These are phyloP conservation scores for Apiospora sp. DNA, from an alignment of 2,329 filamentous ascomycete genomes.

Conservation along the genomic window DNA sequence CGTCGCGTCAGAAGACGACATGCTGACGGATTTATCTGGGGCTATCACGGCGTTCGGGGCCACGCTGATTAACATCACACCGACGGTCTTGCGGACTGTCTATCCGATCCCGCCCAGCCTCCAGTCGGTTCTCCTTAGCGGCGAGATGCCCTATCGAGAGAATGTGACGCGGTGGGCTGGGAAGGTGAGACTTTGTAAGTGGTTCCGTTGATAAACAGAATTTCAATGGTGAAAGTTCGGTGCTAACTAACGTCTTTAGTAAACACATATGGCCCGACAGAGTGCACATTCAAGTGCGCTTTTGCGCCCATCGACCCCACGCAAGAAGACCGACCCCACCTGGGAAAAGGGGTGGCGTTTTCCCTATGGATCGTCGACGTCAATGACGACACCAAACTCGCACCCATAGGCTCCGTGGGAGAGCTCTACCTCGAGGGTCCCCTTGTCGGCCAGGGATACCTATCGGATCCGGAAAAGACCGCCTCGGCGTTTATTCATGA, in stretches of 20 bases:
- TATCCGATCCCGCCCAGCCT: neutral
- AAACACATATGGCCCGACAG: constrained; percentile 20
- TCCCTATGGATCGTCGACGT: constrained; percentile 23
- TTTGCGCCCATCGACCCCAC: neutral
- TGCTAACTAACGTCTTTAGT: constrained; percentile 40
- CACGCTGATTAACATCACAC: constrained; percentile 25
- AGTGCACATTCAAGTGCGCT: constrained; percentile 9
- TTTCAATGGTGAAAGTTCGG: no score
- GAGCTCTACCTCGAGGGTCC: constrained; percentile 28
- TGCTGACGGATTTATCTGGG: constrained; percentile 36
- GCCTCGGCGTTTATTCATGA: constrained; percentile 26
- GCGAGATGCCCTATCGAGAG: constrained; percentile 15
- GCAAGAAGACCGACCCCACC: constrained; percentile 26
- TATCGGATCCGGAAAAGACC: constrained; percentile 26
- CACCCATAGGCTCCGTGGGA: constrained; percentile 20
- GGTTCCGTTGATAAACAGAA: neutral
- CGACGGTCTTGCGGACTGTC: constrained; percentile 26
- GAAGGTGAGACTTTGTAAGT: constrained; percentile 6
- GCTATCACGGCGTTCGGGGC: constrained; percentile 28
- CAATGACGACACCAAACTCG: constrained; percentile 12
- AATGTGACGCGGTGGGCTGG: constrained; percentile 10
- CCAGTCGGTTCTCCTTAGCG: constrained; percentile 4
- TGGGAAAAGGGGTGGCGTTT: constrained; percentile 30
- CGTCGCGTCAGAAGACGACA: constrained; percentile 47
- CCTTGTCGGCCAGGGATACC: constrained; percentile 27